Evolutionary conservation across 2,329 filamentous ascomycete species (phyloP), one percentile per base, ranked within the genome.

Genomic region (Aspergillus sp.): DNA sequence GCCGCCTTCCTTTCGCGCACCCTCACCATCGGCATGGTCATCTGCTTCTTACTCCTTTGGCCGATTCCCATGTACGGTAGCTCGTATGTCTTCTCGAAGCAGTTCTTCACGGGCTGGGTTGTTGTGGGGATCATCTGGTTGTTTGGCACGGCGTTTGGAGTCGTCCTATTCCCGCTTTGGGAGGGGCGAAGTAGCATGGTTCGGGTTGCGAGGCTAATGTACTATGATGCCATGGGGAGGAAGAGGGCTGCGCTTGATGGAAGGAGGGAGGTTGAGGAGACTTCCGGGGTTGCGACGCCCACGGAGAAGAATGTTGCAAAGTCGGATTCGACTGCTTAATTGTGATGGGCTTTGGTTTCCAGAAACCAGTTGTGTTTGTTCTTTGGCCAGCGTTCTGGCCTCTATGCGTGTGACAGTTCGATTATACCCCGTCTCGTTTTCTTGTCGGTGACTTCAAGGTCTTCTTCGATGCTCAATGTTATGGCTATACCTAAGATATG

Each of bases 41-140:
- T 96, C 0, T 83, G 87, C 0, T 81, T 96, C 59, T 80, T 97
- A 0, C 83, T 97, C 2, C 84, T 97, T 17, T 97, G 93, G 92
- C 93, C 93, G 0, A 94, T 97, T 85, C 93, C 93, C 1, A 88
- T 97, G 87, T 97, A 95, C 72, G 93, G 92, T 11, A 84, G 84
- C 0, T 85, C 85, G 0, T 97, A 97, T 73, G 85, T 97, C 57
- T 96, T 95, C 78, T 88, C 84, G 75, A 90, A 91, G 81, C 83
- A 83, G 25, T 95, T 95, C 81, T 95, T 94, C 77, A 91, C 90
- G 0, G 91, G 91, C 50, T 94, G 91, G 91, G 86, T 93, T 11
- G 83, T 87, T 1, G 86, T 92, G 8, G 90, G 89, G 9, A 91
- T 95, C 58, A 81, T 93, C 47, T 95, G 91, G 91, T 84, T 94